Evolutionary conservation across 345 rosid species (phyloP), one percentile per base, ranked within the genome.

Genomic region (Hevea brasiliensis): DNA sequence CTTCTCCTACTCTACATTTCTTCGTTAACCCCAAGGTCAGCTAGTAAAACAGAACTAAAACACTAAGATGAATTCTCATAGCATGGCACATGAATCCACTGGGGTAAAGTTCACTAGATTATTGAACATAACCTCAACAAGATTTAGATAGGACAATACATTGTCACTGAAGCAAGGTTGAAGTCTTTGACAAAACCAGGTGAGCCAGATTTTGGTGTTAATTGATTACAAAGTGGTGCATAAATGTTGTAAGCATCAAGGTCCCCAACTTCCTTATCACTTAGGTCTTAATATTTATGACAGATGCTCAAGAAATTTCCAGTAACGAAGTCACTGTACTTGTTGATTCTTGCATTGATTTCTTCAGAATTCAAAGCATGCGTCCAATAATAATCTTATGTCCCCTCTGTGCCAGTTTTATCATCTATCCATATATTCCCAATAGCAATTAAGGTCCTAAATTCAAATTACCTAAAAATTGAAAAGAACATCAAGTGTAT

Each of bases 361-460:
- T 88, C 86, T 35, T 88, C 87, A 0, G 87, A 83, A 61, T 71
- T 85, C 50, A 88, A 66, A 37, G 88, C 87, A 65, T 84, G 92
- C 3, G 82, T 76, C 92, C 92, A 83, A 48, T 50, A 69, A 40
- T 75, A 88, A n/a, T 88, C 83, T 41, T 50, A 79, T 2, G 44
- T 47, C 15, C 91, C 89, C 68, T 55, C 74, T 17, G 0, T 10
- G 18, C 66, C 37, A 3, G 70, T 66, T 8, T 0, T n/a, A 4
- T 69, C 76, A 55, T 88, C 88, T 32, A 86, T 59, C 77, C 67
- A 85, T 13, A 85, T 86, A 74, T 87, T 87, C 12, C 87, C 89
- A n/a, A 84, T 82, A n/a, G n/a, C n/a, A n/a, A n/a, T n/a, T n/a
- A n/a, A n/a, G n/a, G n/a, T n/a, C n/a, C n/a, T n/a, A n/a, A n/a